Base-by-base conservation (phyloP, 371 early-diverging fungal genomes). In the Mucor sp. region DNA sequence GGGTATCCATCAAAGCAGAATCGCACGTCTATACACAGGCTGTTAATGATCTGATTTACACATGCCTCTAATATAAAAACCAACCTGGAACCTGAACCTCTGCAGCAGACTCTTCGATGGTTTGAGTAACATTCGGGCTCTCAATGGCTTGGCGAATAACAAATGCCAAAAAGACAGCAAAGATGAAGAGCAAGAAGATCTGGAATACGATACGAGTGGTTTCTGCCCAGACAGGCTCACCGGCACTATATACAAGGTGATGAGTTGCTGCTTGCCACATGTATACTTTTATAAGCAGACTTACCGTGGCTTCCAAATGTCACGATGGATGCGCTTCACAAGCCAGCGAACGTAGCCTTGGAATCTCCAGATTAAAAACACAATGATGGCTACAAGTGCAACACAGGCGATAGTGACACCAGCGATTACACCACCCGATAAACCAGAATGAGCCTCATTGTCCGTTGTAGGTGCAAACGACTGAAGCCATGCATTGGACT, bases 191-290 rank as follows among this genome's bases (percentile, higher is more conserved):
- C 25, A 82, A 68, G 41, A 82, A 69, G 47, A 80, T 62, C 63
- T 82, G 78, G 57, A 69, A 78, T 35, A 70, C 47, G 39, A 82
- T 74, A 21, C 83, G 76, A 11, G 80, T 69, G 5, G 83, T 82
- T 63, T 82, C 83, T 43, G 83, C 83, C 83, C 83, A 82, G 5
- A 80, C 30, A 19, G 83, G 83, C 65, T 83, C 83, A 73, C 83
- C 83, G 53, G 76, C 68, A 69, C 81, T 73, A 39, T n/a, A n/a
- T n/a, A n/a, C n/a, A n/a, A n/a, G n/a, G n/a, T n/a, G n/a, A n/a
- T n/a, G n/a, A n/a, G n/a, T n/a, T n/a, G n/a, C n/a, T n/a, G n/a
- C n/a, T n/a, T n/a, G n/a, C n/a, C n/a, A n/a, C n/a, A n/a, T n/a
- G n/a, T 41, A 23, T 19, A 48, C 21, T 9, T 37, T 27, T n/a